Percentiles rank a stretch among this genome's conserved stretches.
These are phyloP conservation scores for Cladorrhinum sp. DNA, from an alignment of 2,329 filamentous ascomycete species.

Conservation along the genomic window DNA sequence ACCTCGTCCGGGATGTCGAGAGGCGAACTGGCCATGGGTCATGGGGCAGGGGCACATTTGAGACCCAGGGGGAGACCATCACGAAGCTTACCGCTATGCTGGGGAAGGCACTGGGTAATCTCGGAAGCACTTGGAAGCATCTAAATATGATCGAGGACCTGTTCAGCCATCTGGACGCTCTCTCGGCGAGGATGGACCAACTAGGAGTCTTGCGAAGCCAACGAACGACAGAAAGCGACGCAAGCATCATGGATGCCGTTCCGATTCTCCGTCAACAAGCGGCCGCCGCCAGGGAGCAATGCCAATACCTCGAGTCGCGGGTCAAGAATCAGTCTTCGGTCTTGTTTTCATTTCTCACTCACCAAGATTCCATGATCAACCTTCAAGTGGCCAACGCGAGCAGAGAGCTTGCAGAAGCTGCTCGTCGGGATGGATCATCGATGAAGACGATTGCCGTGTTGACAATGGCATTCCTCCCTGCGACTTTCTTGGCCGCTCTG, in stretches of 20 bases:
- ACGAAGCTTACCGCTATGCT: neutral
- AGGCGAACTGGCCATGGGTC: neutral
- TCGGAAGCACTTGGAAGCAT: neutral
- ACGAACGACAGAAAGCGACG: neutral
- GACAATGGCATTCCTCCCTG: conserved; percentile 1
- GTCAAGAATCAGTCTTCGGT: neutral
- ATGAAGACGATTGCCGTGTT: conserved; percentile 3
- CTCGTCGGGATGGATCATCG: neutral
- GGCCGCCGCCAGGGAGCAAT: neutral
- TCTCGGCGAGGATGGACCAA: neutral
- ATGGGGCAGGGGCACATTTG: neutral
- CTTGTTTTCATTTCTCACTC: neutral
- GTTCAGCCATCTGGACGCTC: neutral
- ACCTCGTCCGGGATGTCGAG: neutral
- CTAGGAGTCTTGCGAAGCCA: neutral
- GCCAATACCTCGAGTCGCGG: neutral
- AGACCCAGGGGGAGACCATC: neutral
- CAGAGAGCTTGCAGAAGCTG: neutral
- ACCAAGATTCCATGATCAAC: neutral
- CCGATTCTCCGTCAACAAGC: neutral
- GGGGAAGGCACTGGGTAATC: neutral
- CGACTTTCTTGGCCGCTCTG: neutral
- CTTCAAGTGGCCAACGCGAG: neutral
- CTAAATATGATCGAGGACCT: neutral
- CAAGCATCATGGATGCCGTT: neutral